phyloP scores from a whole-genome alignment of 2,329 filamentous ascomycete species.

The Cladophialophora psammophila region DNA sequence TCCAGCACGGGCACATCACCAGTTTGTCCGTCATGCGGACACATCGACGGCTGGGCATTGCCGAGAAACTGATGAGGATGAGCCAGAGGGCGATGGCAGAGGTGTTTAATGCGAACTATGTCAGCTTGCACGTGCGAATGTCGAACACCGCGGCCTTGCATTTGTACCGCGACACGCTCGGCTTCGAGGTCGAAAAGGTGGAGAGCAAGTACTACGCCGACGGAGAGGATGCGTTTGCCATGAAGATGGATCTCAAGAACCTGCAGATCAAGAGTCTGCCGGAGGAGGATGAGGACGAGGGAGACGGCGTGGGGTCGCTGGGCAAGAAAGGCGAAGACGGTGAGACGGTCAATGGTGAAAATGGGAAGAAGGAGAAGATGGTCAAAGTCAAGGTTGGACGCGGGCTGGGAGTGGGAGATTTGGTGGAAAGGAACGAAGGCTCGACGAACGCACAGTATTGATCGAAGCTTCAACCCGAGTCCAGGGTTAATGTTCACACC shows the following conservation, averaged over 20 bases:
- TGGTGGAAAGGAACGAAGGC: constrained; percentile 58
- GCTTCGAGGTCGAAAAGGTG: constrained; percentile 82
- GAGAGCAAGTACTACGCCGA: constrained; percentile 96
- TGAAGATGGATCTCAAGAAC: constrained; percentile 80
- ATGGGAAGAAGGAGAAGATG: constrained; percentile 67
- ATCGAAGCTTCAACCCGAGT: constrained; percentile 1
- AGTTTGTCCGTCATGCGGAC: constrained; percentile 95
- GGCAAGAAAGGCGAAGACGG: constrained; percentile 56
- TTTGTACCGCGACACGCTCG: constrained; percentile 89
- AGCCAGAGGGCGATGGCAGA: constrained; percentile 97
- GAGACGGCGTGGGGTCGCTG: constrained; percentile 72
- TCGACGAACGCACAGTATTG: constrained; percentile 33
- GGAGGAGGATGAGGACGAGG: constrained; percentile 65
- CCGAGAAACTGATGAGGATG: constrained; percentile 97
- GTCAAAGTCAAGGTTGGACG: constrained; percentile 86
- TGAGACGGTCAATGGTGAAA: constrained; percentile 66
- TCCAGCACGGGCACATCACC: constrained; percentile 96
- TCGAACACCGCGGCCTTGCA: constrained; percentile 91
- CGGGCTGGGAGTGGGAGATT: constrained; percentile 74
- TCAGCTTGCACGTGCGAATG: constrained; percentile 93
- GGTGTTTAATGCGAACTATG: constrained; percentile 87
- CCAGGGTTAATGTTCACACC: not conserved
- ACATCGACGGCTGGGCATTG: constrained; percentile 86
- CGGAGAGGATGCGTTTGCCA: constrained; percentile 93
- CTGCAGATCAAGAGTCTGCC: constrained; percentile 56